Percentiles rank a stretch among this genome's conserved stretches.
Evolutionary conservation across 2,329 filamentous ascomycete species (phyloP).

Genomic region (Pseudogymnoascus sp.): DNA sequence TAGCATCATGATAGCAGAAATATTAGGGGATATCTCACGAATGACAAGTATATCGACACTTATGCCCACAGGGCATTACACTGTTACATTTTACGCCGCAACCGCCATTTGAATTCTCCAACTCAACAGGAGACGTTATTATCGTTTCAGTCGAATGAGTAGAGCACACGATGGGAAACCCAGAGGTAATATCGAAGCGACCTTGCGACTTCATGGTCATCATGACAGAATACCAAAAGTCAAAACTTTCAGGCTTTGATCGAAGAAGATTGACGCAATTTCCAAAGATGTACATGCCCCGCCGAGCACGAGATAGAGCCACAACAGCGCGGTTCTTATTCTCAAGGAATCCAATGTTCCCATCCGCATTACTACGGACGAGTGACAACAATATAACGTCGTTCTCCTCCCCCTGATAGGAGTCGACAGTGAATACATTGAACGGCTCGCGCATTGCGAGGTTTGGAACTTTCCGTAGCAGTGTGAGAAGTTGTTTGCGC

Average conservation of each 20-base stretch:
- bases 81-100: constrained; percentile 41
- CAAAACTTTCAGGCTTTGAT: constrained; percentile 17
- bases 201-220: constrained; percentile 35
- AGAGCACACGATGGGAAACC: constrained; percentile 55
- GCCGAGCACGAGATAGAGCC: constrained; percentile 59
- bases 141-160: constrained; percentile 47
- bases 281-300: constrained; percentile 80
- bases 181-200: constrained; percentile 27
- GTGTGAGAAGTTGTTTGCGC: constrained; percentile 52
- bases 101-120: constrained; percentile 44
- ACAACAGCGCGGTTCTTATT: constrained; percentile 53
- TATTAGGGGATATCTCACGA: constrained; percentile 12
- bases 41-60: constrained; percentile 25
- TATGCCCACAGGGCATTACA: constrained; percentile 26
- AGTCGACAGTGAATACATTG: constrained; percentile 75
- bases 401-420: constrained; percentile 88
- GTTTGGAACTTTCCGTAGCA: constrained; percentile 35
- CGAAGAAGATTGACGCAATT: constrained; percentile 48
- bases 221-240: constrained; percentile 29
- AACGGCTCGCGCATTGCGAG: constrained; percentile 28
- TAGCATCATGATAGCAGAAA: background rate
- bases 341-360: constrained; percentile 64
- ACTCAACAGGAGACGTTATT: constrained; percentile 47
- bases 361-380: constrained; percentile 57
- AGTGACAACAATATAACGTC: constrained; percentile 74